Evolutionary conservation across 2,329 filamentous ascomycete genomes (phyloP).

Genomic region (Blastomyces gilchristii): DNA sequence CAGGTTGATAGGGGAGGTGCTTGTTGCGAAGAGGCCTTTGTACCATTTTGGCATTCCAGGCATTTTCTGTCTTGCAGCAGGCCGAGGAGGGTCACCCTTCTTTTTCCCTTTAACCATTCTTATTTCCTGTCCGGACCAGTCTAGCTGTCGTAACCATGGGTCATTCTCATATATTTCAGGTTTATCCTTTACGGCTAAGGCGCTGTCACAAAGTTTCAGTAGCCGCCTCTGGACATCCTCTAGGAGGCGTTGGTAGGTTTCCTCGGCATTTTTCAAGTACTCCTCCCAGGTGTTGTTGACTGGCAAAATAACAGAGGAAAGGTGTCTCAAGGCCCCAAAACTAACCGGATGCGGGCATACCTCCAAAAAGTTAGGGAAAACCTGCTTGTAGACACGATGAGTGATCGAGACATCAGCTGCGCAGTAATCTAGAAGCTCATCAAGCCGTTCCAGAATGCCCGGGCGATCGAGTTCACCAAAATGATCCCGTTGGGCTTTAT

Average conservation of each 20-base stretch:
- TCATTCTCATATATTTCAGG: conserved; percentile 62
- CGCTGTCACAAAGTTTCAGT: conserved; percentile 62
- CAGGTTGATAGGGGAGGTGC: conserved; percentile 55
- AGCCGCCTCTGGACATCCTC: conserved; percentile 70
- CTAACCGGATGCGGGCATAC: conserved; percentile 95
- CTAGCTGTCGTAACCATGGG: conserved; percentile 84
- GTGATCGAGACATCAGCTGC: conserved; percentile 89
- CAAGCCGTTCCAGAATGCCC: conserved; percentile 60
- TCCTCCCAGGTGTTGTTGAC: conserved; percentile 79
- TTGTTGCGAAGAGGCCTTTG: conserved; percentile 72
- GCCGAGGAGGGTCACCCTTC: conserved; percentile 68
- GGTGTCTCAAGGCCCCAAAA: conserved; percentile 83
- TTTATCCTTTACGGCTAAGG: conserved; percentile 61
- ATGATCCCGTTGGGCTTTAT: conserved; percentile 76
- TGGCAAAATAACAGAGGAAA: conserved; percentile 87
- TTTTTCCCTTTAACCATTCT: conserved; percentile 87
- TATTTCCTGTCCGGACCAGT: conserved; percentile 90
- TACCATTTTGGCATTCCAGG: conserved; percentile 96
- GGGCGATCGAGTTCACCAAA: conserved; percentile 72
- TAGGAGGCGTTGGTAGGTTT: conserved; percentile 67
- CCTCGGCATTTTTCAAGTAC: conserved; percentile 75
- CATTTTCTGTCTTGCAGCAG: conserved; percentile 75
- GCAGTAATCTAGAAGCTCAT: conserved; percentile 84
- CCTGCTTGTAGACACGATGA: conserved; percentile 84
- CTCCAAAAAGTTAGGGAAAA: conserved; percentile 79